These are phyloP conservation scores for Penicillium turbatum DNA, from an alignment of 495 filamentous ascomycete species.

Conservation along the genomic window DNA sequence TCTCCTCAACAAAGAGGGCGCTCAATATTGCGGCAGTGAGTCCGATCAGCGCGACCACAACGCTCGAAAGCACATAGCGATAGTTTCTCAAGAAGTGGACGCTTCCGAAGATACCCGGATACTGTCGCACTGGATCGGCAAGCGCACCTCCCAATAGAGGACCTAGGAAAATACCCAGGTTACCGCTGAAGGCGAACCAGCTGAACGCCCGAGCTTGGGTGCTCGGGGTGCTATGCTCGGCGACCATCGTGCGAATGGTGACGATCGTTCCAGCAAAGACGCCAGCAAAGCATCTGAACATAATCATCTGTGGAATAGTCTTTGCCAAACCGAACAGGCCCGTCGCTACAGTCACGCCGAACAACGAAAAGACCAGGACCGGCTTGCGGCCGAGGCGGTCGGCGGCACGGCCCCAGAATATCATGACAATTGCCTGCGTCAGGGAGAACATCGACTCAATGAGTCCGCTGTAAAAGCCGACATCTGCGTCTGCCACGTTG, in stretches of 20 bases:
- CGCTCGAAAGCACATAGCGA: constrained; percentile 60
- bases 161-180: constrained; percentile 65
- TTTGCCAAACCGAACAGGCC: constrained; percentile 59
- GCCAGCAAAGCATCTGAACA: constrained; percentile 61
- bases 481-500: constrained; percentile 49
- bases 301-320: constrained; percentile 60
- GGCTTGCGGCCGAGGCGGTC: constrained; percentile 66
- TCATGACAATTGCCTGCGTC: constrained; percentile 59
- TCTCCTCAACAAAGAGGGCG: constrained; percentile 54
- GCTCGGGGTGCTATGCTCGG: constrained; percentile 60
- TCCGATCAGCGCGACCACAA: constrained; percentile 49
- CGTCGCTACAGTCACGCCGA: constrained; percentile 53
- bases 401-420: constrained; percentile 59
- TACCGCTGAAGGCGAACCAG: constrained; percentile 65
- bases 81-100: constrained; percentile 55
- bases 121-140: constrained; percentile 56
- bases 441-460: constrained; percentile 70
- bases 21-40: constrained; percentile 44
- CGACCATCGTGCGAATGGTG: constrained; percentile 66
- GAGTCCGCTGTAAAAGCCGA: constrained; percentile 68
- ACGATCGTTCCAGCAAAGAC: constrained; percentile 65
- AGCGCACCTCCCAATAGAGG: constrained; percentile 60
- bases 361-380: constrained; percentile 56
- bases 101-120: constrained; percentile 49
- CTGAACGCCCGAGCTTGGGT: constrained; percentile 67